Base-by-base conservation (phyloP, 208 protist species). In the Histomonas meleagridis region DNA sequence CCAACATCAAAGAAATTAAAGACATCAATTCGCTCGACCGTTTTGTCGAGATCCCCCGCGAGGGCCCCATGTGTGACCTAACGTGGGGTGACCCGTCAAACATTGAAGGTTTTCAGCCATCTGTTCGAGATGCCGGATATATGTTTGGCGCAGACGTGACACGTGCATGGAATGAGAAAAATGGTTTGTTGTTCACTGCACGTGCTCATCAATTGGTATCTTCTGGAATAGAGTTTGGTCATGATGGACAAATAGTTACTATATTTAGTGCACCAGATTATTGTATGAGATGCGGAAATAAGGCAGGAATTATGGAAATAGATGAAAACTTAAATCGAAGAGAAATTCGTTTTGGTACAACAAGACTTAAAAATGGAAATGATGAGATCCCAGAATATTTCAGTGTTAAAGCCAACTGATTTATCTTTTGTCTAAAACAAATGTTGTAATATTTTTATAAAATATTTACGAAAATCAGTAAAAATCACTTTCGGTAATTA, bases 181-280 rank as follows among this genome's bases (percentile, higher is more conserved):
- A 99, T 93, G 96, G 96, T 86, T 95, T 99, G 28, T 97, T 96
- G 81, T 96, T 98, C 0, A 96, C 99, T 60, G 95, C 97, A 3
- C 72, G 94, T 21, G 94, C 94, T 16, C 94, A 95, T 72, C 94
- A 95, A 93, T 60, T 95, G 0, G 90, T 94, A 23, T 93, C 94
- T 86, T 92, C 93, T 14, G 98, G 98, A 10, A 99, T 99, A 95
- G 98, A 98, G 90, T 99, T 97, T 97, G 96, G 95, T 49, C 98
- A 99, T 92, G 96, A 98, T 92, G 95, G 98, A 40, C 96, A 97
- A 92, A 96, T 99, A 0, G 97, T 99, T 28, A 99, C 98, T 23
- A 97, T 99, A 92, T 99, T 99, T 94, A 97, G 94, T 53, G 98
- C 98, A 0, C 98, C 98, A 14, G 99, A 99, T 95, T 99, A 99